Conservation (phyloP, 2,329 filamentous ascomycete genomes). For the Didymella exigua region DNA sequence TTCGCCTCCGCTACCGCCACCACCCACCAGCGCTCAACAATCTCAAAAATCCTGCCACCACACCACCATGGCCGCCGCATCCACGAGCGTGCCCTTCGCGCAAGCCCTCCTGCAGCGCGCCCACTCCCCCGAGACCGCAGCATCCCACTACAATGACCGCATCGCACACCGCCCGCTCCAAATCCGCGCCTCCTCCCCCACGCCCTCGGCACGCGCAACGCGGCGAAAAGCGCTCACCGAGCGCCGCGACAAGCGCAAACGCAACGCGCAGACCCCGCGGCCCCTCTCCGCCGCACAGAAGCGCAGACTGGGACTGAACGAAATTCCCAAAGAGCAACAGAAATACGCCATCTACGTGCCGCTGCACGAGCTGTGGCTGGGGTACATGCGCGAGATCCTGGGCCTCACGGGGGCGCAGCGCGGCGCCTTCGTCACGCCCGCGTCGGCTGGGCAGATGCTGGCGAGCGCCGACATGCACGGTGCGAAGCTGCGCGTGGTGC, state of each 20-base stretch:
- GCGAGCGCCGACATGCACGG: slow-evolving; percentile 91
- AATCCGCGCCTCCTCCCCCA: slow-evolving; percentile 77
- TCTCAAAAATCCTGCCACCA: background rate
- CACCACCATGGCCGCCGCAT: slow-evolving; percentile 24
- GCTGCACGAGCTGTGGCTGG: slow-evolving; percentile 78
- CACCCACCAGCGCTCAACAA: too few relatives aligned
- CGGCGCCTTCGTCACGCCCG: slow-evolving; percentile 58
- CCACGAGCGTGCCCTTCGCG: slow-evolving; percentile 25
- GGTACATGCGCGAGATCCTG: slow-evolving; percentile 83
- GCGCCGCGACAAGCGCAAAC: slow-evolving; percentile 19
- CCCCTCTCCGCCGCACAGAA: slow-evolving; percentile 83
- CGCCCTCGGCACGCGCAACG: slow-evolving; percentile 57
- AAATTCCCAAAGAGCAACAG: slow-evolving; percentile 70
- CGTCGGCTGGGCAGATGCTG: slow-evolving; percentile 72
- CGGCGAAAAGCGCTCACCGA: background rate
- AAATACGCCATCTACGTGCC: slow-evolving; percentile 79
- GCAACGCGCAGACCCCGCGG: slow-evolving; percentile 58
- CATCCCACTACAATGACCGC: slow-evolving; percentile 78
- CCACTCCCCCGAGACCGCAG: slow-evolving; percentile 74
- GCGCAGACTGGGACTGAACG: slow-evolving; percentile 72
- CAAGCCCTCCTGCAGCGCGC: slow-evolving; percentile 74
- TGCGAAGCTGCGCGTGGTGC: slow-evolving; percentile 78
- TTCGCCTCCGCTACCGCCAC: too few relatives aligned
- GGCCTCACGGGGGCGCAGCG: slow-evolving; percentile 51
- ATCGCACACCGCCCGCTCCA: slow-evolving; percentile 82